Evolutionary conservation across 2,329 filamentous ascomycete species (phyloP).

Genomic region (Pseudogymnoascus sp.): DNA sequence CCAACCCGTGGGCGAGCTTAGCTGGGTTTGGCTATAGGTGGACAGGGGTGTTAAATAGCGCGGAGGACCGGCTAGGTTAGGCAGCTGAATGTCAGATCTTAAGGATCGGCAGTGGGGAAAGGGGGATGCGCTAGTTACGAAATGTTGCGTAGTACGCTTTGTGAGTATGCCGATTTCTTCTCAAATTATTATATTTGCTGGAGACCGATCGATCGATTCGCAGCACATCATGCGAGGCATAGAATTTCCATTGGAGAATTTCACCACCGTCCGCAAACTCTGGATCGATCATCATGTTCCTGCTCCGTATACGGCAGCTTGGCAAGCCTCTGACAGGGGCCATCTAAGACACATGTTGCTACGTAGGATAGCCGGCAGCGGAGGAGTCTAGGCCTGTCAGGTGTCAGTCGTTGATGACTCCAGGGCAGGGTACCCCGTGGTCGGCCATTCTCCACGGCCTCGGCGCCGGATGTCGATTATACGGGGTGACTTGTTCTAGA

Average conservation of each 20-base stretch:
- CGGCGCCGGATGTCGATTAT: background rate
- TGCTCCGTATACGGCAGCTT: background rate
- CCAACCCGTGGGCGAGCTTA: background rate
- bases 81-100: background rate
- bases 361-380: background rate
- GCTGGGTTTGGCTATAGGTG: background rate
- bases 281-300: background rate
- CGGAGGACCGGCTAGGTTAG: background rate
- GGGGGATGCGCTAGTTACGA: background rate
- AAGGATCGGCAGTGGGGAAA: background rate
- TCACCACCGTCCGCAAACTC: background rate
- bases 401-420: background rate
- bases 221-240: background rate
- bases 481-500: background rate
- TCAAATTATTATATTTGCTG: background rate
- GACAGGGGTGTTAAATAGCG: background rate
- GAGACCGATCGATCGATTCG: background rate
- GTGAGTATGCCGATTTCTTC: background rate
- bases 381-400: background rate
- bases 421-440: background rate
- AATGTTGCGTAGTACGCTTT: too few relatives aligned
- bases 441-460: background rate
- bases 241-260: background rate
- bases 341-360: background rate
- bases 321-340: background rate